Percentiles rank a stretch among this genome's conserved stretches.
Evolutionary conservation across 2,329 filamentous ascomycete genomes (phyloP).

Genomic region (Talaromyces sp.): DNA sequence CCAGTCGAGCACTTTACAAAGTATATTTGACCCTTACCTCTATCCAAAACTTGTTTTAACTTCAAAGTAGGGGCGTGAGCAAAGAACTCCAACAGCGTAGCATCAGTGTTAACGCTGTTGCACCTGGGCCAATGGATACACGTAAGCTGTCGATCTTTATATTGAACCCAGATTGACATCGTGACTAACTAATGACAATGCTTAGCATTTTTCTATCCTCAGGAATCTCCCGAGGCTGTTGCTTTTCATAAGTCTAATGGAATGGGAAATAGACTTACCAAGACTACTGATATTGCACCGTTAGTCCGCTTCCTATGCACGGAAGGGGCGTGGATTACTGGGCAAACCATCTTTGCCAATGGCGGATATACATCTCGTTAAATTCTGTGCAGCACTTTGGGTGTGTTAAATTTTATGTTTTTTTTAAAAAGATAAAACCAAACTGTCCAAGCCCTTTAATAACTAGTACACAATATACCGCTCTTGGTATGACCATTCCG

Average conservation of each 20-base stretch:
- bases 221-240: slow-evolving; percentile 41
- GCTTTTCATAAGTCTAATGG: slow-evolving; percentile 44
- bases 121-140: slow-evolving; percentile 53
- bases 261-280: slow-evolving; percentile 39
- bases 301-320: slow-evolving; percentile 43
- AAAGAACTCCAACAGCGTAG: slow-evolving; percentile 52
- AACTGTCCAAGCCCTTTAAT: no score
- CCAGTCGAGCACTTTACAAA: slow-evolving; percentile 58
- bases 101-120: slow-evolving; percentile 50
- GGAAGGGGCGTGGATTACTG: slow-evolving; percentile 44
- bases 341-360: slow-evolving; percentile 47
- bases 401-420: no score
- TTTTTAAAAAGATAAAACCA: no score
- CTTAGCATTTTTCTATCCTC: slow-evolving; percentile 42
- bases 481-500: no score
- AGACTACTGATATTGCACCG: slow-evolving; percentile 43
- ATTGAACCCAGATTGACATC: neutral
- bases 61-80: slow-evolving; percentile 36
- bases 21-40: slow-evolving; percentile 24
- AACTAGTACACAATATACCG: no score
- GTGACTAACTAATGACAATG: slow-evolving; percentile 10
- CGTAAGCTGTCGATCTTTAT: slow-evolving; percentile 24
- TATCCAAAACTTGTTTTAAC: neutral
- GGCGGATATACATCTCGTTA: slow-evolving; percentile 41
- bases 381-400: neutral